These are phyloP conservation scores for Hevea brasiliensis DNA, from an alignment of 345 rosid genomes.

Conservation along the genomic window DNA sequence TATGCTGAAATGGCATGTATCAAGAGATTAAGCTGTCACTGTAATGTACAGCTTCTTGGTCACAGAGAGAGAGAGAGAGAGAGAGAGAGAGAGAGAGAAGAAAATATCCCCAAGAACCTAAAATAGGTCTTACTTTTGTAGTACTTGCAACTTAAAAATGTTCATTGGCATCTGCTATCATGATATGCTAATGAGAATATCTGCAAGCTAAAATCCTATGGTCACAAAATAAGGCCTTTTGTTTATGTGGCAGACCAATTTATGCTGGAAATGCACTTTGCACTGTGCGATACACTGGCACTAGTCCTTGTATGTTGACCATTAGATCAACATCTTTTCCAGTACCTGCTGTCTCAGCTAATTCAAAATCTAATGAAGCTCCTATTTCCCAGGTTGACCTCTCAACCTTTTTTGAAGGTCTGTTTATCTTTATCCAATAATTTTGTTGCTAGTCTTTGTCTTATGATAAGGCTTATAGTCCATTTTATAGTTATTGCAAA, in stretches of 20 bases:
- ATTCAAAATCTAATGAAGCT: conserved; percentile 54
- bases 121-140: background rate
- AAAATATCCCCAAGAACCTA: background rate
- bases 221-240: conserved; percentile 8
- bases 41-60: background rate
- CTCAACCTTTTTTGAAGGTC: conserved; percentile 76
- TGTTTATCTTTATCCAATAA: conserved; percentile 34
- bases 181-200: background rate
- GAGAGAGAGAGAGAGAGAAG: background rate
- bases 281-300: conserved; percentile 74
- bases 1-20: background rate
- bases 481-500: conserved; percentile 3
- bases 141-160: background rate
- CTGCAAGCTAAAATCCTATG: conserved; percentile 3
- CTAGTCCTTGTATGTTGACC: conserved; percentile 73
- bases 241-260: conserved; percentile 67
- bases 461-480: background rate
- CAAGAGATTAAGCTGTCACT: conserved; percentile 2
- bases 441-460: conserved; percentile 11
- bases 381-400: conserved; percentile 90
- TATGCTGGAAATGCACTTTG: conserved; percentile 98
- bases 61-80: background rate
- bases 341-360: conserved; percentile 30
- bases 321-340: conserved; percentile 84
- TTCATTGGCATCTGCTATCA: background rate